These are phyloP conservation scores for Rhipidocladum racemiflorum DNA, from an alignment of 176 grass and related monocot genomes.

Conservation along the genomic window DNA sequence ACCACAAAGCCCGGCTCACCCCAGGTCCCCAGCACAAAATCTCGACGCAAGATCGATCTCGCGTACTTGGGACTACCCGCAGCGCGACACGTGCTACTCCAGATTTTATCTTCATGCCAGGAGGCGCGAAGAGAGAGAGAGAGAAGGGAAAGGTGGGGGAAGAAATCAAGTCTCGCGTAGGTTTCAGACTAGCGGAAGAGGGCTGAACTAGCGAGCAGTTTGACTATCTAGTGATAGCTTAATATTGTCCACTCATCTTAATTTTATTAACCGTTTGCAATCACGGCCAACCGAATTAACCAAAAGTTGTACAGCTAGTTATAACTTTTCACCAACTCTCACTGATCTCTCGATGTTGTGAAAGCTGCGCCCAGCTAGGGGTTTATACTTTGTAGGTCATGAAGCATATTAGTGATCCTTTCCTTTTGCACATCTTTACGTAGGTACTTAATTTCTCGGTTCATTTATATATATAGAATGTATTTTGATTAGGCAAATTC, in stretches of 20 bases:
- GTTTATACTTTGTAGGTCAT: not conserved
- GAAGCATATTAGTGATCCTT: not conserved
- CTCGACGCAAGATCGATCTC: not conserved
- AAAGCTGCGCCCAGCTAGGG: not conserved
- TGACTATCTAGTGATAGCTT: not conserved
- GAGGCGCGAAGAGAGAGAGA: not conserved
- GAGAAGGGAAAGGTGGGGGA: not conserved
- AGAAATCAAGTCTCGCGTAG: not conserved
- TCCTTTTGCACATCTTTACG: not conserved
- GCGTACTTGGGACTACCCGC: not conserved
- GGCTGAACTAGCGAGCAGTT: not conserved
- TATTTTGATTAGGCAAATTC: too few species aligned
- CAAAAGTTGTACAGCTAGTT: not conserved
- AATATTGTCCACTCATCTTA: not conserved
- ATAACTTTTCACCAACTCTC: not conserved
- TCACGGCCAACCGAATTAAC: not conserved
- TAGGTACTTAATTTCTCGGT: too few species aligned
- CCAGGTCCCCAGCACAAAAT: not conserved
- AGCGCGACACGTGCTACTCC: not conserved
- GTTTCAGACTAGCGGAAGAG: not conserved
- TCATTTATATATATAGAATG: too few species aligned
- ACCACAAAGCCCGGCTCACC: not conserved
- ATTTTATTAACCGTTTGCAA: not conserved
- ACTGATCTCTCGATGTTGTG: not conserved
- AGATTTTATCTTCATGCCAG: not conserved